Evolutionary conservation across 1,284 basidiomycete species (phyloP).

Genomic region (Ceratobasidium theobromae): DNA sequence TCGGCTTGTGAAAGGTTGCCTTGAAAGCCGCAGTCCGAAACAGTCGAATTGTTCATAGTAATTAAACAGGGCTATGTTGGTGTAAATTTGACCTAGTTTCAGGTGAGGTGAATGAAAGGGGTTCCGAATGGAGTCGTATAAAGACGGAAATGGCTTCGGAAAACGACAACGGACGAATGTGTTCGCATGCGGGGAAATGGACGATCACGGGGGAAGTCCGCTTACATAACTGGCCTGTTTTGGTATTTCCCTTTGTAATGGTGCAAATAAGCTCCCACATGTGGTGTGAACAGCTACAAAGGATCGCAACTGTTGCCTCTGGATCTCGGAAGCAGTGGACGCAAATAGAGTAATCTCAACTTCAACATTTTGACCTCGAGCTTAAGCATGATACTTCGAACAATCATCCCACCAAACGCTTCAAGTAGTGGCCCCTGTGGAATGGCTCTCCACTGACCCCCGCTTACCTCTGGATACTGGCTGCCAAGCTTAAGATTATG

Average conservation of each 20-base stretch:
- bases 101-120: conserved; percentile 14
- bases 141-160: neutral
- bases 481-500: no score
- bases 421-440: conserved; percentile 19
- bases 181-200: neutral
- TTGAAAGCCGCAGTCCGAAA: conserved; percentile 16
- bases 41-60: neutral
- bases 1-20: no score
- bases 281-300: conserved; percentile 9
- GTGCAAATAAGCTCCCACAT: conserved; percentile 4
- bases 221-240: neutral
- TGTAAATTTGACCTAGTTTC: neutral
- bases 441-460: conserved; percentile 4
- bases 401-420: conserved; percentile 1
- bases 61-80: neutral
- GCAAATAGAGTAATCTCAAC: neutral
- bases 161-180: conserved; percentile 15
- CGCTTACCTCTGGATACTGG: conserved; percentile 6
- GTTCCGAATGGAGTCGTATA: no score
- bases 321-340: neutral
- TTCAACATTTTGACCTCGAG: neutral
- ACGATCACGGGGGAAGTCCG: neutral
- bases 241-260: conserved; percentile 22
- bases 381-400: conserved; percentile 13
- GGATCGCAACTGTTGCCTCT: neutral